phyloP scores from a whole-genome alignment of 2,329 filamentous ascomycete genomes.

The Venturia oleaginea region DNA sequence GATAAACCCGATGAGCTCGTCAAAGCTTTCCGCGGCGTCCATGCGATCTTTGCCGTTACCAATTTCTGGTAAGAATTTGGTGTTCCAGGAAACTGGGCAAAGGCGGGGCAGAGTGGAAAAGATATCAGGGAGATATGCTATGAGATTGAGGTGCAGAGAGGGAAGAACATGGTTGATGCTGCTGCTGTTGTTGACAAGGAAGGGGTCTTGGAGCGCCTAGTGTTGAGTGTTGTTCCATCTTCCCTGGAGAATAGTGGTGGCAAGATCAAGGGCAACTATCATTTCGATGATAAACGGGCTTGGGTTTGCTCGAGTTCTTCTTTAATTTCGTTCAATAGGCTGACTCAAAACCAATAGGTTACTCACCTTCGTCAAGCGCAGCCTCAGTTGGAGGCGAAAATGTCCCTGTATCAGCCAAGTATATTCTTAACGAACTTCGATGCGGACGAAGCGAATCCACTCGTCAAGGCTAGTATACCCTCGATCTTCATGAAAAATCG shows the following conservation, averaged over 20 bases:
- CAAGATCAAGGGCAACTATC: background rate
- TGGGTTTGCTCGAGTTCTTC: too few relatives aligned
- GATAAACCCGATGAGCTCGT: slow-evolving; percentile 23
- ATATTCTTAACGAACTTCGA: background rate
- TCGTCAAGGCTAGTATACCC: background rate
- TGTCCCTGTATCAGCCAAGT: background rate
- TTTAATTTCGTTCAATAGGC: too few relatives aligned
- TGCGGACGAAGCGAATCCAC: background rate
- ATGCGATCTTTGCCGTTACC: slow-evolving; percentile 46
- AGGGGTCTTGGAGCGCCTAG: background rate
- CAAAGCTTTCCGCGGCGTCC: slow-evolving; percentile 32
- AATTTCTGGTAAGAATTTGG: slow-evolving; percentile 30
- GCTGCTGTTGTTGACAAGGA: background rate
- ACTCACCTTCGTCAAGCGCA: background rate
- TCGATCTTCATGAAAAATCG: too few relatives aligned
- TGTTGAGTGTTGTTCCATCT: background rate
- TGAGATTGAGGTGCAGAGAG: background rate
- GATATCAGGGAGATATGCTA: background rate
- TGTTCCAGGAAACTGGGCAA: background rate
- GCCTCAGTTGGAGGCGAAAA: background rate
- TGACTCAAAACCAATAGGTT: background rate
- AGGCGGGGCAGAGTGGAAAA: background rate
- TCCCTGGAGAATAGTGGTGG: background rate
- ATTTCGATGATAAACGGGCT: background rate
- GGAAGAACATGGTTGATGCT: background rate